phyloP scores from a whole-genome alignment of 148 eudicot genomes.

The Amaranthus cruentus region DNA sequence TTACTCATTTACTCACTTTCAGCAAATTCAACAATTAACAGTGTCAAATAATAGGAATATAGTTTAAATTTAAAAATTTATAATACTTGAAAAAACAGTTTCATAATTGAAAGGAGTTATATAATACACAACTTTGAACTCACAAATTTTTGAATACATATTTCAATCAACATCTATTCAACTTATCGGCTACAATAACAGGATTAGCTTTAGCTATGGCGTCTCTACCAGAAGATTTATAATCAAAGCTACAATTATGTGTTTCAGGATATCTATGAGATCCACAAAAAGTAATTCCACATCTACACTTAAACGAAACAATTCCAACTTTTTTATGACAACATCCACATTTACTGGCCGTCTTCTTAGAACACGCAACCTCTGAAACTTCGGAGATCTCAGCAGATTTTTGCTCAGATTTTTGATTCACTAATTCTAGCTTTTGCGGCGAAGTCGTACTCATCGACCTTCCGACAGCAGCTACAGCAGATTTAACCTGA shows the following conservation, averaged over 20 bases:
- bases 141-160: too few relatives aligned
- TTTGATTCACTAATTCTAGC: neutral
- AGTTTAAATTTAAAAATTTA: too few relatives aligned
- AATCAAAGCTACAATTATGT: slow-evolving; percentile 48
- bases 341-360: neutral
- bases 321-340: neutral
- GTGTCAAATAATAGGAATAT: too few relatives aligned
- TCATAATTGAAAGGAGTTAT: too few relatives aligned
- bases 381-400: too few relatives aligned
- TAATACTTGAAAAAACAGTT: too few relatives aligned
- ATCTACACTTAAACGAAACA: slow-evolving; percentile 38
- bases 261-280: slow-evolving; percentile 60
- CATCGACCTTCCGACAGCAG: slow-evolving; percentile 19
- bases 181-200: slow-evolving; percentile 50
- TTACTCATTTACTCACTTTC: too few relatives aligned
- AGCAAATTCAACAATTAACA: too few relatives aligned
- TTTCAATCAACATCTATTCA: neutral
- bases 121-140: too few relatives aligned
- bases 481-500: slow-evolving; percentile 22
- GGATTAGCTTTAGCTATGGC: slow-evolving; percentile 50
- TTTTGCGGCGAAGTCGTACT: neutral
- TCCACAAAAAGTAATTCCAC: slow-evolving; percentile 56
- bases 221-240: slow-evolving; percentile 28
- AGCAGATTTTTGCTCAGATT: neutral
- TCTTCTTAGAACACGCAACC: neutral